Evolutionary conservation across 331 rosid genomes (phyloP).

Genomic region (Rhamnella rubrinervis): DNA sequence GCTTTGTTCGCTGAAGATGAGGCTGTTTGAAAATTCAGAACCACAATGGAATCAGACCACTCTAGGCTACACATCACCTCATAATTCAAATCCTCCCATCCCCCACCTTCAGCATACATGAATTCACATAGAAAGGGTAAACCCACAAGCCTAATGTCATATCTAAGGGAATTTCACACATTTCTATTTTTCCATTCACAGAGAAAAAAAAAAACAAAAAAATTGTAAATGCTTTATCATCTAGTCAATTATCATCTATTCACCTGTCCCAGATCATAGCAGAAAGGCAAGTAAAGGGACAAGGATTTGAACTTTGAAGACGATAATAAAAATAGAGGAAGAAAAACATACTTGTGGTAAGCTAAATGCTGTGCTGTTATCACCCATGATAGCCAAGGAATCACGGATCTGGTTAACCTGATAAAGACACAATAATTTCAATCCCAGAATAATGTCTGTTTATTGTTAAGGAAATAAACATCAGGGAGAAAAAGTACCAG

Average conservation of each 20-base stretch:
- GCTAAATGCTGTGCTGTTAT: constrained; percentile 93
- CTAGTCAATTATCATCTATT: too few relatives aligned
- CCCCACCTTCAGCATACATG: background rate
- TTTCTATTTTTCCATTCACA: too few relatives aligned
- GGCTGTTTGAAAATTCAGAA: constrained; percentile 65
- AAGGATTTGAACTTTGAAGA: background rate
- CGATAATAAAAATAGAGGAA: background rate
- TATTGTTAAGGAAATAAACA: constrained; percentile 5
- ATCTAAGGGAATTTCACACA: too few relatives aligned
- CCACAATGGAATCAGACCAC: constrained; percentile 14
- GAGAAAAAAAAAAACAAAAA: too few relatives aligned
- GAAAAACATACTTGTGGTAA: constrained; percentile 82
- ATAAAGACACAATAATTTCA: constrained; percentile 33
- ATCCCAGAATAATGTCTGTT: constrained; percentile 7
- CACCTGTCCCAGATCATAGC: background rate
- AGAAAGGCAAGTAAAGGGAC: background rate
- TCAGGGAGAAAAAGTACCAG: constrained; percentile 54
- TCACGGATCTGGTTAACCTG: constrained; percentile 97
- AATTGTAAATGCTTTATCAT: too few relatives aligned
- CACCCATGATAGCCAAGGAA: constrained; percentile 95
- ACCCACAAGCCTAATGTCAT: too few relatives aligned
- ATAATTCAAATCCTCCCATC: background rate
- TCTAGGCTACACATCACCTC: background rate
- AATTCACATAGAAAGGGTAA: background rate
- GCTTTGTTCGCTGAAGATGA: constrained; percentile 91